These are phyloP conservation scores for Fragilaria crotonensis DNA, from an alignment of 108 stramenopile species.

Conservation along the genomic window DNA sequence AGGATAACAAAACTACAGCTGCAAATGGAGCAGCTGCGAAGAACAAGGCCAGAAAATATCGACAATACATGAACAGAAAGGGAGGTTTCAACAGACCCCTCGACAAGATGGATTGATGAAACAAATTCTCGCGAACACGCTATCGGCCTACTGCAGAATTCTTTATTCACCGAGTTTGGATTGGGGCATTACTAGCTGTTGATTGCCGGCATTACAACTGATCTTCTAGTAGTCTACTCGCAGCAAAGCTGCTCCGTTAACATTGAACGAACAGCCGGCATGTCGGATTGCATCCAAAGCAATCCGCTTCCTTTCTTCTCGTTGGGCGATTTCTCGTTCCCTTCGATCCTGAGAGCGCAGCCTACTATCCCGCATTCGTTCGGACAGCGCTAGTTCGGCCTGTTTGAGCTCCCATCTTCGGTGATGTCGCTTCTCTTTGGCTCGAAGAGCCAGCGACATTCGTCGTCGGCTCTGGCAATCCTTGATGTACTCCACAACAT, in stretches of 20 bases:
- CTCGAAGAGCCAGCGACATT: constrained; percentile 67
- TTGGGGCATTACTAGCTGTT: too few relatives aligned
- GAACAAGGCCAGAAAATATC: constrained; percentile 90
- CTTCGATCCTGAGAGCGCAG: constrained; percentile 48
- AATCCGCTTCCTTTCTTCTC: constrained; percentile 52
- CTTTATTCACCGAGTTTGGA: too few relatives aligned
- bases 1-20: constrained; percentile 84
- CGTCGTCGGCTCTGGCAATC: constrained; percentile 62
- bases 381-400: constrained; percentile 30
- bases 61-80: constrained; percentile 98
- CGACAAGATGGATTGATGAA: constrained; percentile 82
- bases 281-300: constrained; percentile 58
- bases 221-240: too few relatives aligned
- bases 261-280: constrained; percentile 18
- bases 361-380: constrained; percentile 25
- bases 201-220: too few relatives aligned
- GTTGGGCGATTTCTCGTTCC: constrained; percentile 56
- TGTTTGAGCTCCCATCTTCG: constrained; percentile 37
- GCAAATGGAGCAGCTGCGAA: constrained; percentile 88
- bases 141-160: too few relatives aligned
- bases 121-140: too few relatives aligned
- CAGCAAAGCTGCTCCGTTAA: too few relatives aligned
- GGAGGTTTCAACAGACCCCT: constrained; percentile 92
- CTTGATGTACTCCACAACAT: constrained; percentile 70
- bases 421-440: constrained; percentile 67